Conservation (phyloP, 2,329 filamentous ascomycete genomes). For the Ophiostoma quercus region DNA sequence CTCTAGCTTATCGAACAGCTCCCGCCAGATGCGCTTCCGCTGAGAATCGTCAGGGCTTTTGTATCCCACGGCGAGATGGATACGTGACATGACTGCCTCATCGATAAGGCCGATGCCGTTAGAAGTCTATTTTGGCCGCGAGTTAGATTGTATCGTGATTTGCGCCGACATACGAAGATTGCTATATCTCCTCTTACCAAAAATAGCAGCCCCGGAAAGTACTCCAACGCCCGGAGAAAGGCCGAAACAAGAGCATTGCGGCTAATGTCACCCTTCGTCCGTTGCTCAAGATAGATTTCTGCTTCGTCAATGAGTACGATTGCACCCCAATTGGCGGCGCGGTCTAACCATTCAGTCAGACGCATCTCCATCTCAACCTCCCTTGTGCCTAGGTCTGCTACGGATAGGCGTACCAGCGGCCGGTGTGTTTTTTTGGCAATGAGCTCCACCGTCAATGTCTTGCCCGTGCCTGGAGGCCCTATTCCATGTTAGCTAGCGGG, state of each 20-base stretch:
- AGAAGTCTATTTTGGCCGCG: neutral
- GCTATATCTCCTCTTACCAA: neutral
- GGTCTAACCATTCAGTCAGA: neutral
- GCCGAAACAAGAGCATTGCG: neutral
- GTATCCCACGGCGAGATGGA: neutral
- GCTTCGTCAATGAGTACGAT: neutral
- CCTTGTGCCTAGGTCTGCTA: neutral
- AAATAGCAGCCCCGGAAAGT: neutral
- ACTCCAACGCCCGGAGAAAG: neutral
- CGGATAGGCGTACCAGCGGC: neutral
- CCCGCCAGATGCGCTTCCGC: too few species aligned
- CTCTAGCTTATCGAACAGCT: too few species aligned
- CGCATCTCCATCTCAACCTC: neutral
- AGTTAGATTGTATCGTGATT: neutral
- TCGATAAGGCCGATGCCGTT: neutral
- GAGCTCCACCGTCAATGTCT: neutral
- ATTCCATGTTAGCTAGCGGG: neutral
- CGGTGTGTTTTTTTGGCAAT: neutral
- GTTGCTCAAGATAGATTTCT: neutral
- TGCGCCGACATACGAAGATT: too few species aligned
- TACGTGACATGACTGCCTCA: neutral
- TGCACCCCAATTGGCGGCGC: neutral
- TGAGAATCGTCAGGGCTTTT: too few species aligned
- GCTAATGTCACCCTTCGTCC: neutral
- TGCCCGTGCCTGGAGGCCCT: neutral